phyloP scores from a whole-genome alignment of 345 rosid species.

The Populus euphratica region DNA sequence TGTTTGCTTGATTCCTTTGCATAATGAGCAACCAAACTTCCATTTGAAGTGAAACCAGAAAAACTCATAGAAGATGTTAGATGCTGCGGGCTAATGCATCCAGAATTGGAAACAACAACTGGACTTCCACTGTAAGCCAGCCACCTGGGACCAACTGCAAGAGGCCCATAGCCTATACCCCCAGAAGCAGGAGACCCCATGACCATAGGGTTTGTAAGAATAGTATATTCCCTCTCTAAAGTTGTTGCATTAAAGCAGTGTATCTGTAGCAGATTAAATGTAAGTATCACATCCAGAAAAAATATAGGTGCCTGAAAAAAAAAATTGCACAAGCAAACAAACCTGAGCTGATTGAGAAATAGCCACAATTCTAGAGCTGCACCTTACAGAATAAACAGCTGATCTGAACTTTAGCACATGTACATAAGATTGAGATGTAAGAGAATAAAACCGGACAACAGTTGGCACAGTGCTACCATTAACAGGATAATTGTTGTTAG shows the following conservation, averaged over 20 bases:
- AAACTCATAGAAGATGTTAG: constrained; percentile 49
- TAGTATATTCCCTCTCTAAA: constrained; percentile 54
- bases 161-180: constrained; percentile 84
- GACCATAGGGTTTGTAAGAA: constrained; percentile 62
- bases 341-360: constrained; percentile 81
- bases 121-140: constrained; percentile 87
- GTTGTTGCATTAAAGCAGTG: constrained; percentile 71
- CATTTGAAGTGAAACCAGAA: constrained; percentile 47
- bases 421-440: constrained; percentile 72
- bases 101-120: constrained; percentile 43
- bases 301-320: not conserved
- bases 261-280: constrained; percentile 53
- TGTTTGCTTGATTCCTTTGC: constrained; percentile 93
- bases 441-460: constrained; percentile 65
- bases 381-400: constrained; percentile 66
- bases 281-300: constrained; percentile 5
- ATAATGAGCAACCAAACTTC: constrained; percentile 60
- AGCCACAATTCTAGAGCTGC: constrained; percentile 90
- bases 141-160: constrained; percentile 96
- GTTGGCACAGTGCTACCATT: constrained; percentile 45
- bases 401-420: constrained; percentile 74
- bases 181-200: constrained; percentile 44
- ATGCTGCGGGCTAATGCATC: constrained; percentile 62
- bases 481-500: constrained; percentile 40
- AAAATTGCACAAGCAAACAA: constrained; percentile 2